Base-by-base conservation (phyloP, 2,329 filamentous ascomycete genomes). In the Tolypocladium endophyticum region DNA sequence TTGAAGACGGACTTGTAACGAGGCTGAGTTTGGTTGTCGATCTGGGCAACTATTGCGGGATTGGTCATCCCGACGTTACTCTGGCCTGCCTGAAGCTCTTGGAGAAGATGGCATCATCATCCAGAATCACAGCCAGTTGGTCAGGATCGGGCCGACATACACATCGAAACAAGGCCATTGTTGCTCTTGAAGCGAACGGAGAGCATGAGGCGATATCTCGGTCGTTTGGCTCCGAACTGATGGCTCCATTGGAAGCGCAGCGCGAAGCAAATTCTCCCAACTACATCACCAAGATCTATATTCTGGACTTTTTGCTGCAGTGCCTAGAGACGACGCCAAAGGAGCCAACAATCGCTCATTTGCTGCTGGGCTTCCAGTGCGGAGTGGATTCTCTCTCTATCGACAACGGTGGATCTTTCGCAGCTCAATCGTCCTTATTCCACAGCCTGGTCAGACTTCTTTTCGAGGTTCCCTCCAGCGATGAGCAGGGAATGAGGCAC, bases 1-100 rank as follows among this genome's bases (percentile, higher is more conserved):
- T 99, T 67, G 93, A 97, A 70, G 95, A 99, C 68, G 92, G 90
- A 9, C 79, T 99, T 25, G 80, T 96, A 45, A 91, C 87, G 60
- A 88, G 94, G 66, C 77, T 99, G 35, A 80, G 83, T 50, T 77
- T 96, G 8, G 83, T 97, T 47, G 87, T 92, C 4, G 87, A 94
- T 64, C 78, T 99, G 30, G 92, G 92, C 36, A 83, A 90, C 38
- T 97, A 94, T 71, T 93, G 92, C 66, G 89, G 91, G 18, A 87
- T 92, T 59, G 89, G 89, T 0, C 90, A 97, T 67, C 83, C 90
- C 41, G 84, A 88, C 18, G 78, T 99, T 58, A 90, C 90, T 0
- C 79, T 96, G 62, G 86, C 86, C 18, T 93, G 92, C 47, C 78
- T 99, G 60, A 86, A 87, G 62, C 80, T 99, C 4, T 77, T 99